Evolutionary conservation across 768 basidiomycete species (phyloP), one percentile per base, ranked within the genome.

Genomic region (Kwoniella botswanensis): DNA sequence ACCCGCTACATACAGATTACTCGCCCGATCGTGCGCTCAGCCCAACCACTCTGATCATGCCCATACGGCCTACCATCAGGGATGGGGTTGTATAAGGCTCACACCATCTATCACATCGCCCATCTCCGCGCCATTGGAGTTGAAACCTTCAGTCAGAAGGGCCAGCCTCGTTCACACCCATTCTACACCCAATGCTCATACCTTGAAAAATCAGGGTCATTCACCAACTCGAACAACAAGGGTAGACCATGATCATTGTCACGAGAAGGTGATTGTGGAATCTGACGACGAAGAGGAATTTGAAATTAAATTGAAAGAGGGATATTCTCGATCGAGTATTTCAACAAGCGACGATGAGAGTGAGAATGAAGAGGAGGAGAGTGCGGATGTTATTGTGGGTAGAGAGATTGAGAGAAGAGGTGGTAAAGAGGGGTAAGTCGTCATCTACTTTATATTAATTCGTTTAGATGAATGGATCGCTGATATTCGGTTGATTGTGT

Each of bases 31-130:
- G 7, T 74, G 75, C 22, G 64, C 71, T 21, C 67, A 70, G 46
- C 46, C 74, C 24, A 26, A 58, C 24, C 54, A 65, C 10, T 35
- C 35, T 35, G 35, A 35, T 35, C 35, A 26, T 15, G 35, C 13
- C 43, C 70, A 22, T 18, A 44, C 68, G 17, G 54, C 61, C 4
- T 50, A 29, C 17, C 58, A 50, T 15, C 57, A 71, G 35, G 77
- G 79, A 18, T 82, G 82, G 82, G 82, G 80, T 35, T 82, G 82
- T 73, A 79, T 82, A 62, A 73, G 82, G 5, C 73, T 82, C 18
- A 76, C 80, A 21, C 82, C 73, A 17, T 71, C 68, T 58, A 70
- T 68, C 68, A 13, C 50, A 63, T 71, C 70, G 11, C 71, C 71
- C 26, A 50, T 68, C 43, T 63, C 70, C 6, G 44, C 61, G 1